Percentiles rank a stretch among this genome's conserved stretches.
These are phyloP conservation scores for Lactarius trivialis DNA, from an alignment of 768 basidiomycete species.

Conservation along the genomic window DNA sequence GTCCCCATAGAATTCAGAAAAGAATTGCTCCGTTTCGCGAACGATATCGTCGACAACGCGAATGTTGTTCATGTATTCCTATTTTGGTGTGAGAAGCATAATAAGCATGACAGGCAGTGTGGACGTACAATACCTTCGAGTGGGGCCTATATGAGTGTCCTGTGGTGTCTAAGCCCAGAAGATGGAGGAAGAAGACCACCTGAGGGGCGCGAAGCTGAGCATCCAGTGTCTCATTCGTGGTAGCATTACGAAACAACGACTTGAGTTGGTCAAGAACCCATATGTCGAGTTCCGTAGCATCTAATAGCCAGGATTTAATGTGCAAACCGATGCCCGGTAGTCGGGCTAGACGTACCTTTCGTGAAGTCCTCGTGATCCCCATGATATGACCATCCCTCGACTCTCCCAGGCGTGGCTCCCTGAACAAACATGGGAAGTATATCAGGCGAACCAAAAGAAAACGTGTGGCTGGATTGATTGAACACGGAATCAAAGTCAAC, in stretches of 20 bases:
- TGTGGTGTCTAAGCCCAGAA: conserved; percentile 79
- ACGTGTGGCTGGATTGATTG: conserved; percentile 72
- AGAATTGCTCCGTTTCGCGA: conserved; percentile 51
- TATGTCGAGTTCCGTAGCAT: conserved; percentile 68
- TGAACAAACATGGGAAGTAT: conserved; percentile 82
- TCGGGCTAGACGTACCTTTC: conserved; percentile 43
- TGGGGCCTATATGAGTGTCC: conserved; percentile 83
- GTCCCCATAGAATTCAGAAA: conserved; percentile 60
- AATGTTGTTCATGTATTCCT: conserved; percentile 88
- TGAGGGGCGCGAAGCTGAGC: conserved; percentile 48
- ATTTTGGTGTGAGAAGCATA: background rate
- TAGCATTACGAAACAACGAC: conserved; percentile 56
- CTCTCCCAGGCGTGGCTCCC: conserved; percentile 64
- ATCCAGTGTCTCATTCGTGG: conserved; percentile 43
- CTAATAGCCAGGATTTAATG: conserved; percentile 30
- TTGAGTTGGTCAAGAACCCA: conserved; percentile 76
- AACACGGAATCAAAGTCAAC: conserved; percentile 86
- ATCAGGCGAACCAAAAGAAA: conserved; percentile 83
- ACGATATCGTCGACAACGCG: conserved; percentile 73
- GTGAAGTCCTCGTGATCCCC: conserved; percentile 83
- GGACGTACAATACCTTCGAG: conserved; percentile 46
- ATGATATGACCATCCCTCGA: conserved; percentile 69
- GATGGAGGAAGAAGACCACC: conserved; percentile 75
- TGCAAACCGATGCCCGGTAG: background rate
- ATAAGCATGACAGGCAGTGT: background rate